Evolutionary conservation across 2,329 filamentous ascomycete genomes (phyloP).

Genomic region (Diaporthe sp.): DNA sequence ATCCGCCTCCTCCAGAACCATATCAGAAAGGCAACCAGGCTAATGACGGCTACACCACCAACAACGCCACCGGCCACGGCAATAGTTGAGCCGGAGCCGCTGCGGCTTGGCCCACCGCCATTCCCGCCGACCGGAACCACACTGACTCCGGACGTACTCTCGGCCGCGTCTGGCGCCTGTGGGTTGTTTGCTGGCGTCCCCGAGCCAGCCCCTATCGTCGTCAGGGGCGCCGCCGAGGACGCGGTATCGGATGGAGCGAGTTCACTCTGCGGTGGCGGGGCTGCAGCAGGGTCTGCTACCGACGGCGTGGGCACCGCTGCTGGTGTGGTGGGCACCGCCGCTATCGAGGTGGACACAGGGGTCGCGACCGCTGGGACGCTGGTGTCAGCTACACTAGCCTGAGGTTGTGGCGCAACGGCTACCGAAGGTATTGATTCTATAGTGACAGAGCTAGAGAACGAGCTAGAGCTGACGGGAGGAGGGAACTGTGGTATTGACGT

Average conservation of each 20-base stretch:
- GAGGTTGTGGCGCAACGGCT: slow-evolving; percentile 35
- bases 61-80: slow-evolving; percentile 63
- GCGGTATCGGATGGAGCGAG: slow-evolving; percentile 17
- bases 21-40: slow-evolving; percentile 57
- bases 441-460: slow-evolving; percentile 22
- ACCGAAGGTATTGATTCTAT: slow-evolving; percentile 38
- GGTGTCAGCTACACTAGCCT: slow-evolving; percentile 51
- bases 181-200: slow-evolving; percentile 29
- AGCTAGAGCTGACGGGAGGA: slow-evolving; percentile 37
- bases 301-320: slow-evolving; percentile 30
- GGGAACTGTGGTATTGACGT: slow-evolving; percentile 36
- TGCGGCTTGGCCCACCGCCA: slow-evolving; percentile 35
- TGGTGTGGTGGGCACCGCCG: slow-evolving; percentile 23
- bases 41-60: slow-evolving; percentile 58
- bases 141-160: slow-evolving; percentile 38
- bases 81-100: slow-evolving; percentile 48
- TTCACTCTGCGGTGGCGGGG: slow-evolving; percentile 20
- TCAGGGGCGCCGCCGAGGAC: slow-evolving; percentile 28
- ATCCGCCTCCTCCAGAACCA: slow-evolving; percentile 61
- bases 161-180: slow-evolving; percentile 4
- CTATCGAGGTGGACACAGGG: slow-evolving; percentile 33
- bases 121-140: slow-evolving; percentile 32
- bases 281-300: background rate
- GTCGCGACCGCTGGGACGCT: slow-evolving; percentile 41
- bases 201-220: slow-evolving; percentile 35